These are phyloP conservation scores for Ceratobasidium sp. DNA, from an alignment of 1,284 basidiomycete species.

Conservation along the genomic window DNA sequence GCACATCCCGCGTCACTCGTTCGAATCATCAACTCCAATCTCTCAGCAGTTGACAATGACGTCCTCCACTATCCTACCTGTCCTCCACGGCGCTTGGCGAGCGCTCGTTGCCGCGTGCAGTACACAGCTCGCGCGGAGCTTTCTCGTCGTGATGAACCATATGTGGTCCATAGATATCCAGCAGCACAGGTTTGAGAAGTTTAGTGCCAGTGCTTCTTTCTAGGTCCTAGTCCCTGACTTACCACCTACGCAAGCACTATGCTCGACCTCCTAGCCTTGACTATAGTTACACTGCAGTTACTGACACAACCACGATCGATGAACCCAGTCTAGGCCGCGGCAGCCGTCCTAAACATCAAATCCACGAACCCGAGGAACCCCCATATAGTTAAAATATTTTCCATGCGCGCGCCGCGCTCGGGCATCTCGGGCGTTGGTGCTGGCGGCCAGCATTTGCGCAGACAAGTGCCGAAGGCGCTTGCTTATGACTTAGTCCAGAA, in stretches of 20 bases:
- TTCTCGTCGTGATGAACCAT: too few relatives aligned
- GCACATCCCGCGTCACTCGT: slow-evolving; percentile 12
- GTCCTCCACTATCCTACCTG: slow-evolving; percentile 6
- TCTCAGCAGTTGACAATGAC: slow-evolving; percentile 32
- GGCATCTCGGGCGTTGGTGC: slow-evolving; percentile 1
- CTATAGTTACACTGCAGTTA: too few relatives aligned
- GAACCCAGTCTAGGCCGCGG: background rate
- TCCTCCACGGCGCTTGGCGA: slow-evolving; percentile 7
- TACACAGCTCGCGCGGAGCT: background rate
- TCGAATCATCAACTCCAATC: too few relatives aligned
- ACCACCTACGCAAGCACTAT: background rate
- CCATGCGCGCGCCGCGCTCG: slow-evolving; percentile 12
- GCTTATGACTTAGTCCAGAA: too few relatives aligned
- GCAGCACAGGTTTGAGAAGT: background rate
- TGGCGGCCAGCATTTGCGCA: background rate
- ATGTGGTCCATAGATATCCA: too few relatives aligned
- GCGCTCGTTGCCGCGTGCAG: background rate
- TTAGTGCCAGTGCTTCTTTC: too few relatives aligned
- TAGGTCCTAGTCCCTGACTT: background rate
- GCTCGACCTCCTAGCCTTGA: slow-evolving; percentile 3
- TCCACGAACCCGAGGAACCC: slow-evolving; percentile 25
- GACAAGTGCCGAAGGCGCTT: background rate
- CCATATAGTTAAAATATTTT: slow-evolving; percentile 21
- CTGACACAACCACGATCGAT: background rate
- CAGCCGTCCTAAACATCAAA: background rate